Conservation (phyloP, 2,329 filamentous ascomycete species). For the Fusarium sp. region DNA sequence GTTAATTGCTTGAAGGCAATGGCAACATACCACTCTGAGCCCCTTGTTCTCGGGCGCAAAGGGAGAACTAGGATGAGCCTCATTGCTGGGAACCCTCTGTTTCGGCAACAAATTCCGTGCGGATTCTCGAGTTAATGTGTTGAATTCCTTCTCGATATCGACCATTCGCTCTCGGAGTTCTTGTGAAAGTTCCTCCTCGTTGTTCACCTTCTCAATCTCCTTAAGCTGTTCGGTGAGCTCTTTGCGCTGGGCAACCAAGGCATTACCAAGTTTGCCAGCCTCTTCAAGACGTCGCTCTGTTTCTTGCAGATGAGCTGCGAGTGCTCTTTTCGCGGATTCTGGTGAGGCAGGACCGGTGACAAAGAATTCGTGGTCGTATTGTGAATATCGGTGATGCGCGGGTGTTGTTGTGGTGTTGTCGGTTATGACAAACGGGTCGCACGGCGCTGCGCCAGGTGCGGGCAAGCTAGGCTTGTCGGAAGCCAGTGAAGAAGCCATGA, state of each 20-base stretch:
- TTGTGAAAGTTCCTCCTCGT: slow-evolving; percentile 81
- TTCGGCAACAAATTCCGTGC: slow-evolving; percentile 89
- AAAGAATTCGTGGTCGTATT: slow-evolving; percentile 85
- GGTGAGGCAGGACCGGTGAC: slow-evolving; percentile 80
- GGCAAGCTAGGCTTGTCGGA: slow-evolving; percentile 58
- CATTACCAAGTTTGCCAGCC: slow-evolving; percentile 87
- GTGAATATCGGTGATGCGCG: slow-evolving; percentile 77
- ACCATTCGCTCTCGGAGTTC: slow-evolving; percentile 85
- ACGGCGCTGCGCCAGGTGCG: slow-evolving; percentile 51
- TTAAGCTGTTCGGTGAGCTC: slow-evolving; percentile 84
- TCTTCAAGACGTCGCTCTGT: slow-evolving; percentile 93
- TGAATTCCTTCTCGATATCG: slow-evolving; percentile 94
- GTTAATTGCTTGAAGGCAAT: not conserved
- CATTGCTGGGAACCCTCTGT: slow-evolving; percentile 80
- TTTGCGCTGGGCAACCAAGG: slow-evolving; percentile 87
- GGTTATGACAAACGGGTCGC: slow-evolving; percentile 70
- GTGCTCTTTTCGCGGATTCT: slow-evolving; percentile 85
- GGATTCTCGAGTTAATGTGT: slow-evolving; percentile 90
- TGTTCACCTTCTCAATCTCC: slow-evolving; percentile 83
- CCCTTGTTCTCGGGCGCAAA: slow-evolving; percentile 65
- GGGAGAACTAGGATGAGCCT: slow-evolving; percentile 65
- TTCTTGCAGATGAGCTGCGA: slow-evolving; percentile 92
- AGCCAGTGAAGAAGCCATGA: slow-evolving; percentile 59
- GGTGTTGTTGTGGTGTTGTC: slow-evolving; percentile 55
- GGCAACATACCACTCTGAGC: slow-evolving; percentile 65